Evolutionary conservation across 2,329 filamentous ascomycete species (phyloP).

Genomic region (Chrysoporthe cubensis): DNA sequence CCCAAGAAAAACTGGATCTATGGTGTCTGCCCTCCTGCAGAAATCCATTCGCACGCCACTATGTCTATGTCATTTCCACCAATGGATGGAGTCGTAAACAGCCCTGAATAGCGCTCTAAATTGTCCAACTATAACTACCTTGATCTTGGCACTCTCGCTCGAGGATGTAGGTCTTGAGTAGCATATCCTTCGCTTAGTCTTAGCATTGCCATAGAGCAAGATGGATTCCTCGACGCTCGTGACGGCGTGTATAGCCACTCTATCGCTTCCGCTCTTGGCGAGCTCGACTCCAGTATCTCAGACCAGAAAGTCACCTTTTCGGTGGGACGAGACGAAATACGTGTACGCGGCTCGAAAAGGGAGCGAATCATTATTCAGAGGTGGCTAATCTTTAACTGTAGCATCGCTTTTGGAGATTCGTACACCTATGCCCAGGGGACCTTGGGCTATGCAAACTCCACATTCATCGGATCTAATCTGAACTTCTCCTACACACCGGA

Average conservation of each 20-base stretch:
- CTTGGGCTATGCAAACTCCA: conserved; percentile 53
- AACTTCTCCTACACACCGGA: conserved; percentile 49
- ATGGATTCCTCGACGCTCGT: conserved; percentile 1
- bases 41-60: not conserved
- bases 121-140: conserved; percentile 2
- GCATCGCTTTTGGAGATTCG: conserved; percentile 54
- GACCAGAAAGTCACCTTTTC: not conserved
- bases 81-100: conserved; percentile 3
- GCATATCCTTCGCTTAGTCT: not conserved
- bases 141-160: not conserved
- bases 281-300: not conserved
- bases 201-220: not conserved
- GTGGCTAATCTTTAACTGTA: conserved; percentile 22
- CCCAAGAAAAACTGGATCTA: not conserved
- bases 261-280: conserved; percentile 1
- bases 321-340: conserved; percentile 17
- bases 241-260: conserved; percentile 6
- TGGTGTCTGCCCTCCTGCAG: not conserved
- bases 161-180: not conserved
- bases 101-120: not conserved
- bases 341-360: conserved; percentile 5
- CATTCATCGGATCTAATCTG: conserved; percentile 58
- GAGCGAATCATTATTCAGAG: not conserved
- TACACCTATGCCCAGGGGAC: conserved; percentile 59
- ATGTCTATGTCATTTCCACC: conserved; percentile 16